Conservation (phyloP, 441 rosid genomes). For the Cnidoscolus chayamansa region DNA sequence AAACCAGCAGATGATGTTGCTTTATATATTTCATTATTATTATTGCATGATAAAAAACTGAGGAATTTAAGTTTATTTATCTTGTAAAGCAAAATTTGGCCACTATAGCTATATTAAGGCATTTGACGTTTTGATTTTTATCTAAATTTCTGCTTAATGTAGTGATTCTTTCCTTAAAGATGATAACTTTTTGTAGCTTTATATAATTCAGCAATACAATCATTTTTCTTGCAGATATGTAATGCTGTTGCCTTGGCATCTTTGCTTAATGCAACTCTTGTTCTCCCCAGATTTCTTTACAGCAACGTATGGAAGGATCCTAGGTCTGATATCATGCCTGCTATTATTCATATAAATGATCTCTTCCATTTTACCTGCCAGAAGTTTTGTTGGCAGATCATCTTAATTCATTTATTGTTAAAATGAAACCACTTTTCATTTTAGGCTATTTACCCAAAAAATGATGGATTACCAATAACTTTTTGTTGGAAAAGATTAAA, state of each 20-base stretch:
- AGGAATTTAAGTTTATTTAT: not conserved
- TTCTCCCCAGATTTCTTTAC: constrained; percentile 79
- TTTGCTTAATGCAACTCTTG: constrained; percentile 68
- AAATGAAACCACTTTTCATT: not conserved
- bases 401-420: not conserved
- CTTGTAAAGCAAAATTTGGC: not conserved
- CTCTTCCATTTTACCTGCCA: not conserved
- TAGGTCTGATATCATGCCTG: constrained; percentile 44
- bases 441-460: not conserved
- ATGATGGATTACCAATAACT: not conserved
- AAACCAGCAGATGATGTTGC: not conserved
- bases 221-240: constrained; percentile 55
- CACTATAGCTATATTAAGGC: not conserved
- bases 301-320: constrained; percentile 99
- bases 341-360: constrained; percentile 8
- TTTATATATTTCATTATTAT: not conserved
- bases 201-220: constrained; percentile 5
- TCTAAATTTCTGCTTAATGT: not conserved
- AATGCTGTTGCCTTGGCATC: constrained; percentile 84
- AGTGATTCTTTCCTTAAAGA: not conserved
- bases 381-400: not conserved
- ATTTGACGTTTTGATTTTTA: not conserved
- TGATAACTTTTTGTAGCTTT: not conserved
- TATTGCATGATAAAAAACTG: not conserved
- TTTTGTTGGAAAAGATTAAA: not conserved